Percentiles rank a stretch among this genome's conserved stretches.
These are phyloP conservation scores for Yamadazyma philogaea DNA, from an alignment of 805 yeast genomes.

Conservation along the genomic window DNA sequence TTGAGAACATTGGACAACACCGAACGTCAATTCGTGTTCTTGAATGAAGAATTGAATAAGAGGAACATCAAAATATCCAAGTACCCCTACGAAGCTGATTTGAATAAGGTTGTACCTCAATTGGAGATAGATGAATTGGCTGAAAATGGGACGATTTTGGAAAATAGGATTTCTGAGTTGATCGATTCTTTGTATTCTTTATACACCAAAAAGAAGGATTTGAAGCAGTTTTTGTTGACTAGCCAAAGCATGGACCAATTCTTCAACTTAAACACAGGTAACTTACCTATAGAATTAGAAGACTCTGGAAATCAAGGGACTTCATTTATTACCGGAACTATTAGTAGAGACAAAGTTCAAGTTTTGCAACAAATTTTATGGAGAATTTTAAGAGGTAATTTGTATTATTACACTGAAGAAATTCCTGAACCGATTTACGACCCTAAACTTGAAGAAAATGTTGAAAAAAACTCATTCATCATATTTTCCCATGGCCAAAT, in stretches of 20 bases:
- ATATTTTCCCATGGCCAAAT: constrained; percentile 88
- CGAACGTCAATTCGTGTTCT: constrained; percentile 67
- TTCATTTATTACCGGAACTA: constrained; percentile 72
- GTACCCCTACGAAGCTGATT: constrained; percentile 25
- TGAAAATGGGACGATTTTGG: constrained; percentile 61
- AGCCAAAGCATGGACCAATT: constrained; percentile 36
- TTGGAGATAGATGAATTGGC: constrained; percentile 71
- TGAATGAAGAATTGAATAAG: constrained; percentile 47
- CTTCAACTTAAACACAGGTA: constrained; percentile 31
- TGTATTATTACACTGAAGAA: constrained; percentile 72
- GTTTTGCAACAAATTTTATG: constrained; percentile 80
- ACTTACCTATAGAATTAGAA: constrained; percentile 22
- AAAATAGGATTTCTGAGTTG: constrained; percentile 70
- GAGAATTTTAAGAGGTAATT: constrained; percentile 91
- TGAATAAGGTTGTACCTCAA: constrained; percentile 34
- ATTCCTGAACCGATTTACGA: constrained; percentile 69
- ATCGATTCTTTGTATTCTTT: constrained; percentile 66
- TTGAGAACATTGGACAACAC: constrained; percentile 78
- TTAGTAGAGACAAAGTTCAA: constrained; percentile 65
- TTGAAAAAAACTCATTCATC: constrained; percentile 78
- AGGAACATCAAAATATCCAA: constrained; percentile 41
- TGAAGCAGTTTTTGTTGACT: constrained; percentile 66
- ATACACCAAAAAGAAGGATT: constrained; percentile 56
- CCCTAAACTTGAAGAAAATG: constrained; percentile 49
- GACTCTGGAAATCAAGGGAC: constrained; percentile 35